Conservation (phyloP, 768 basidiomycete species). For the Termitomyces sp. region DNA sequence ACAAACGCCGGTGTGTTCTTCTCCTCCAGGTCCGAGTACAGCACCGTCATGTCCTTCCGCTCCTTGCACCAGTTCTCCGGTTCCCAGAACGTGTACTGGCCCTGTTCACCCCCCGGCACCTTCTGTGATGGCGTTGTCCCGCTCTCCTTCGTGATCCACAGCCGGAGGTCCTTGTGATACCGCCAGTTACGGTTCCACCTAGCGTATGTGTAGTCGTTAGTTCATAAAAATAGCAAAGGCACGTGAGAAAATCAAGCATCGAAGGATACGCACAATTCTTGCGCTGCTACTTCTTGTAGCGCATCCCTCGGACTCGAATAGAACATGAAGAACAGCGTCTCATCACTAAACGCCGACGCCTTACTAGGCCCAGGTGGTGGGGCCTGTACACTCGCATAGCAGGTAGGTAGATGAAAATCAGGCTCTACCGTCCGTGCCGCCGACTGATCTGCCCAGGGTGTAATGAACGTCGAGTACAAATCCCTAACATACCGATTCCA, state of each 20-base stretch:
- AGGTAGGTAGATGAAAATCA: conserved; percentile 85
- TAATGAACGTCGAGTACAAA: conserved; percentile 90
- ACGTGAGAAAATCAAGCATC: not conserved
- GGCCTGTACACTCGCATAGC: conserved; percentile 87
- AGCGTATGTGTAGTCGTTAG: conserved; percentile 10
- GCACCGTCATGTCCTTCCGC: conserved; percentile 73
- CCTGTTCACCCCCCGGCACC: conserved; percentile 80
- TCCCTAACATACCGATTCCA: conserved; percentile 45
- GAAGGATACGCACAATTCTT: conserved; percentile 76
- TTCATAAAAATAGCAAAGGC: not conserved
- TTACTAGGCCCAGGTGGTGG: conserved; percentile 80
- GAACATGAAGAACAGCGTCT: conserved; percentile 98
- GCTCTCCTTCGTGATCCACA: conserved; percentile 87
- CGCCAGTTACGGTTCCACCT: conserved; percentile 96
- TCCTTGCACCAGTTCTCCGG: conserved; percentile 77
- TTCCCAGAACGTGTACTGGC: conserved; percentile 90
- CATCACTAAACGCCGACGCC: conserved; percentile 86
- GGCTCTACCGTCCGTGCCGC: conserved; percentile 86
- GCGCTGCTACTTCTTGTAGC: conserved; percentile 91
- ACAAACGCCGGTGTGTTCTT: conserved; percentile 64
- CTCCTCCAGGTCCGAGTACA: conserved; percentile 75
- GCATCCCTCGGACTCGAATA: conserved; percentile 91
- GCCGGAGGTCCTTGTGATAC: conserved; percentile 87
- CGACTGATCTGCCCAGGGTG: conserved; percentile 93
- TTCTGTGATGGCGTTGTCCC: conserved; percentile 75